A percentile compares a stretch with the other conserved stretches of the same genome.
phyloP scores from a whole-genome alignment of 2,329 filamentous ascomycete genomes.

The Curvularia lunata region DNA sequence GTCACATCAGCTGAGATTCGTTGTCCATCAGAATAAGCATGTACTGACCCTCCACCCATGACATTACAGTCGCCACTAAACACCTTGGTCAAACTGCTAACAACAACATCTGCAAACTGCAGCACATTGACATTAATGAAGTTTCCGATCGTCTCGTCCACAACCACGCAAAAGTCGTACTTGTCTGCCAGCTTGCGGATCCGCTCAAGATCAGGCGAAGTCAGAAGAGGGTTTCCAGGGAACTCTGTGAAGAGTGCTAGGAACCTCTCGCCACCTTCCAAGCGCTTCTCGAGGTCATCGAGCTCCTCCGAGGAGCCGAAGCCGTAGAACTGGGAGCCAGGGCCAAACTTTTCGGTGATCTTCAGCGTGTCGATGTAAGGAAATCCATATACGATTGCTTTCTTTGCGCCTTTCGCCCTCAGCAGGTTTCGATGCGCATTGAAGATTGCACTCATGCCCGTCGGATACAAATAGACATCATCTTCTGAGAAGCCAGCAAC shows the following conservation, averaged over 20 bases:
- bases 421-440: constrained; percentile 80
- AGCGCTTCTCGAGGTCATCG: constrained; percentile 77
- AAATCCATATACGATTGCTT: constrained; percentile 92
- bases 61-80: constrained; percentile 98
- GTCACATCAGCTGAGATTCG: constrained; percentile 13
- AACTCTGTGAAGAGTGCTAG: constrained; percentile 93
- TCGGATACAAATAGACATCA: constrained; percentile 87
- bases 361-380: constrained; percentile 97
- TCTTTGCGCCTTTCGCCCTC: constrained; percentile 65
- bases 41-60: constrained; percentile 78
- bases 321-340: constrained; percentile 87
- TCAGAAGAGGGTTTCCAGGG: constrained; percentile 87
- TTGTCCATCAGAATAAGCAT: neutral
- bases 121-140: constrained; percentile 96
- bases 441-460: constrained; percentile 95
- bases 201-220: constrained; percentile 81
- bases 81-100: constrained; percentile 94
- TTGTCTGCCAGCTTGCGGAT: constrained; percentile 79
- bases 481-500: constrained; percentile 75
- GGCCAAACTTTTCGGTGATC: constrained; percentile 91
- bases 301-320: constrained; percentile 77
- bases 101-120: constrained; percentile 86
- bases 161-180: constrained; percentile 86
- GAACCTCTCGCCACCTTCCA: constrained; percentile 75
- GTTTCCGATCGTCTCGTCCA: constrained; percentile 96